Evolutionary conservation across 768 basidiomycete species (phyloP).

Genomic region (Mycena olivaceomarginata): DNA sequence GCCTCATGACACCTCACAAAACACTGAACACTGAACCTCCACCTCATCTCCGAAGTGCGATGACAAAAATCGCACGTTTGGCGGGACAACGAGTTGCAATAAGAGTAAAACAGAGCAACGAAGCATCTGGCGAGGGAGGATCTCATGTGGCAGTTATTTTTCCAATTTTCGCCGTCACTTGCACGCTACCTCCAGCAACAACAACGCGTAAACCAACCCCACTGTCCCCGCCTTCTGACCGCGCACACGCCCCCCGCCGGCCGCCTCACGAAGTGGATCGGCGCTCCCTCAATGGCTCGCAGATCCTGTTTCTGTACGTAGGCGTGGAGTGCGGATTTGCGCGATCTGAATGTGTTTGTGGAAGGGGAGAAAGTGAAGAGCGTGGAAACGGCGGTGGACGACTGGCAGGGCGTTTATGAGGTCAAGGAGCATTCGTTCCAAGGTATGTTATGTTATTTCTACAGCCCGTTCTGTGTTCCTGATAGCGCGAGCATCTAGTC

Average conservation of each 20-base stretch:
- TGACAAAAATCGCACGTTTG: too few species aligned
- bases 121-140: too few species aligned
- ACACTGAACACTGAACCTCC: too few species aligned
- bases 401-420: slow-evolving; percentile 59
- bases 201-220: slow-evolving; percentile 61
- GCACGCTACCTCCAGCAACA: slow-evolving; percentile 46
- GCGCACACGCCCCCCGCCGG: slow-evolving; percentile 55
- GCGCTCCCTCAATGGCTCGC: slow-evolving; percentile 54
- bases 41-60: too few species aligned
- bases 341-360: slow-evolving; percentile 62
- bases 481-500: background rate
- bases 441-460: slow-evolving; percentile 47
- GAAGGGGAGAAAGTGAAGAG: slow-evolving; percentile 64
- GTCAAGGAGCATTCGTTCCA: slow-evolving; percentile 73
- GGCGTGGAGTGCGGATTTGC: slow-evolving; percentile 60
- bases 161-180: too few species aligned
- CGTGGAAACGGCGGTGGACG: slow-evolving; percentile 43
- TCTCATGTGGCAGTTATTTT: too few species aligned
- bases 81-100: too few species aligned
- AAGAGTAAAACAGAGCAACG: too few species aligned
- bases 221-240: slow-evolving; percentile 71
- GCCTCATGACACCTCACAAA: too few species aligned
- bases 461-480: background rate
- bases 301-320: slow-evolving; percentile 56
- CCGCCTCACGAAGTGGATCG: slow-evolving; percentile 66